Evolutionary conservation across 2,329 filamentous ascomycete species (phyloP), one percentile per base, ranked within the genome.

Genomic region (Ophiognomonia clavigignenti-juglandacearum): DNA sequence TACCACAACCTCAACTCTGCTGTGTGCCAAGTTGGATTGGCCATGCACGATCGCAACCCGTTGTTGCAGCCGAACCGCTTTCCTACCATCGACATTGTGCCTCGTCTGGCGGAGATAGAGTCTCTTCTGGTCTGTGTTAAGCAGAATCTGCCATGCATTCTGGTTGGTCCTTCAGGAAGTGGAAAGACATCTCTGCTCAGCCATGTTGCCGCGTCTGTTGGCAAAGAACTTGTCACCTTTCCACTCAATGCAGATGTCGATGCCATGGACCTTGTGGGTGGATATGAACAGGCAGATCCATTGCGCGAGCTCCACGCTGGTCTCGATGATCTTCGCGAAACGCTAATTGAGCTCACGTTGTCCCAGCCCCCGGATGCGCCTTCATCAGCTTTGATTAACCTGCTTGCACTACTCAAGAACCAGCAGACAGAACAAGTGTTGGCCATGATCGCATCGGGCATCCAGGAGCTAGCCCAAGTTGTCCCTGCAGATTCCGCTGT

Each of bases 231-330:
- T 4, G 78, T 91, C 26, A 86, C 89, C 14, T 88, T 97, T 57
- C 83, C 91, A 1, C 82, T 98, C 68, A 98, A 96, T 61, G 85
- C 91, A 6, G 95, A 98, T 58, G 87, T 96, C 37, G 93, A 98
- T 64, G 91, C 92, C 1, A 96, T 96, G 83, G 93, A 98, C 65
- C 80, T 98, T 47, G 88, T 98, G 47, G 93, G 93, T 59, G 93
- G 93, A 0, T 98, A 96, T 61, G 93, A 98, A 64, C 93, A 98
- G 66, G 83, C 88, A 16, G 93, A 98, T 61, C 82, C 88, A 19
- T 75, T 86, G 43, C 78, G 92, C 46, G 80, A 86, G 52, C 72
- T 88, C 4, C 83, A 85, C 45, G 70, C 73, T n/a, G 73, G 80
- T 54, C 60, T 85, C 6, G 64, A 71, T 22, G 58, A 59, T 23